phyloP scores from a whole-genome alignment of 208 protist genomes.

The Crithidia bombi region DNA sequence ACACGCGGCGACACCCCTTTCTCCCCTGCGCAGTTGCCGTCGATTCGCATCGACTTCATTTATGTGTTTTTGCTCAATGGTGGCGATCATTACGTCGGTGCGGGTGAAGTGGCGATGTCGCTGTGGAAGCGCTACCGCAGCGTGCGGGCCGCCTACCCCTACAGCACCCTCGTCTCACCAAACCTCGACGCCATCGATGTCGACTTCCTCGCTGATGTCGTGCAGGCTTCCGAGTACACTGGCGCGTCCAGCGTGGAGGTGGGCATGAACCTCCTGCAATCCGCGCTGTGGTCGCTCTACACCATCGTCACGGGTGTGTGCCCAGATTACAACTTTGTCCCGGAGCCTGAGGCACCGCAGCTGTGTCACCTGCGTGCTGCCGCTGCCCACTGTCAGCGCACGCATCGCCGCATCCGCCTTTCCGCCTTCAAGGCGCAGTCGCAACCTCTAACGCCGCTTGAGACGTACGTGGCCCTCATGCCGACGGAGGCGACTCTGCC shows the following conservation, averaged over 20 bases:
- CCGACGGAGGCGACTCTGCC: slow-evolving; percentile 76
- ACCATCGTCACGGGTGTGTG: slow-evolving; percentile 62
- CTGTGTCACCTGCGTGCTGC: slow-evolving; percentile 75
- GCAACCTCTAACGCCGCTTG: slow-evolving; percentile 74
- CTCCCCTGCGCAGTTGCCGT: slow-evolving; percentile 55
- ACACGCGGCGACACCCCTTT: slow-evolving; percentile 43
- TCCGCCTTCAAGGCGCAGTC: slow-evolving; percentile 15
- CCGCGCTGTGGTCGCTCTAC: slow-evolving; percentile 74
- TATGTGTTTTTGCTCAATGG: slow-evolving; percentile 90
- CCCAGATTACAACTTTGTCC: slow-evolving; percentile 67
- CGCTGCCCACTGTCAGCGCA: slow-evolving; percentile 46
- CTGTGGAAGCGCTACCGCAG: slow-evolving; percentile 81
- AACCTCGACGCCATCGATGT: slow-evolving; percentile 58
- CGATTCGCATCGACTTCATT: slow-evolving; percentile 83
- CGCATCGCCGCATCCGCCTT: slow-evolving; percentile 21
- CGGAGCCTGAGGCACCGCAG: slow-evolving; percentile 39
- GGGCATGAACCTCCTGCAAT: slow-evolving; percentile 65
- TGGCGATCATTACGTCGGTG: slow-evolving; percentile 85
- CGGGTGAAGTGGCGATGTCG: slow-evolving; percentile 75
- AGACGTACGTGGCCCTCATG: slow-evolving; percentile 85
- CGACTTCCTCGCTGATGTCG: slow-evolving; percentile 70
- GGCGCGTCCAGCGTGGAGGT: slow-evolving; percentile 36
- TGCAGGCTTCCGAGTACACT: slow-evolving; percentile 71
- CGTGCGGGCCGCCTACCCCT: slow-evolving; percentile 57
- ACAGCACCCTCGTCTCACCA: slow-evolving; percentile 55